Evolutionary conservation across 805 yeast genomes (phyloP).

Genomic region (Wickerhamiella sergipiensis): DNA sequence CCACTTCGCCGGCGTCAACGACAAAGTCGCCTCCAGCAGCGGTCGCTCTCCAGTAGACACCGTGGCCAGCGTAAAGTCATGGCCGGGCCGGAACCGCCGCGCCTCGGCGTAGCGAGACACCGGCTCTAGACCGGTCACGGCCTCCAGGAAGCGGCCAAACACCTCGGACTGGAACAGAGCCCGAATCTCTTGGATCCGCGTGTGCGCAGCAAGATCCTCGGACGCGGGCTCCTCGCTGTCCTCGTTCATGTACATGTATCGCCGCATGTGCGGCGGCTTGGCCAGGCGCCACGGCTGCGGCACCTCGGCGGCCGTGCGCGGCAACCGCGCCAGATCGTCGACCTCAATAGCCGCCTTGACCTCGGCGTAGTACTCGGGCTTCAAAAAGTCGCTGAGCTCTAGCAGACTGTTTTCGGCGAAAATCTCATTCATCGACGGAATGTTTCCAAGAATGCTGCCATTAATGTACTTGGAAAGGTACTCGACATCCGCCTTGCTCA

Average conservation of each 20-base stretch:
- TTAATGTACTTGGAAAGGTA: constrained; percentile 45
- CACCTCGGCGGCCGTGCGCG: constrained; percentile 9
- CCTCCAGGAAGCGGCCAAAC: constrained; percentile 56
- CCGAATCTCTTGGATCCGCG: constrained; percentile 37
- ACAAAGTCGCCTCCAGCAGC: constrained; percentile 64
- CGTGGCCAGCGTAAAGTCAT: constrained; percentile 86
- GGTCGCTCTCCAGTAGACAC: constrained; percentile 31
- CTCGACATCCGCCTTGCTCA: constrained; percentile 31
- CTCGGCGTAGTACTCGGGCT: constrained; percentile 35
- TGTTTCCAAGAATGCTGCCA: constrained; percentile 33
- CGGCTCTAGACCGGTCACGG: constrained; percentile 45
- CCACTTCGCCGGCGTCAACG: constrained; percentile 83
- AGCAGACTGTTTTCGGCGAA: constrained; percentile 61
- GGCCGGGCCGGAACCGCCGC: constrained; percentile 89
- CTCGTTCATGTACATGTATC: constrained; percentile 64
- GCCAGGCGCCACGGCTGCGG: constrained; percentile 75
- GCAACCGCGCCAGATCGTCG: constrained; percentile 33
- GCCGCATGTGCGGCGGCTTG: constrained; percentile 84
- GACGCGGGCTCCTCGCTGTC: constrained; percentile 8
- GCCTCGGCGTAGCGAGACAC: constrained; percentile 55
- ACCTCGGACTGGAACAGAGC: constrained; percentile 43
- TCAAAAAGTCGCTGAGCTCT: constrained; percentile 51
- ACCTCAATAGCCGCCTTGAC: constrained; percentile 35
- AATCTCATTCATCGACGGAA: constrained; percentile 32
- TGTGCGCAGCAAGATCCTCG: constrained; percentile 15